Evolutionary conservation across 1,284 basidiomycete species (phyloP).

Genomic region (Puccinia polysora): DNA sequence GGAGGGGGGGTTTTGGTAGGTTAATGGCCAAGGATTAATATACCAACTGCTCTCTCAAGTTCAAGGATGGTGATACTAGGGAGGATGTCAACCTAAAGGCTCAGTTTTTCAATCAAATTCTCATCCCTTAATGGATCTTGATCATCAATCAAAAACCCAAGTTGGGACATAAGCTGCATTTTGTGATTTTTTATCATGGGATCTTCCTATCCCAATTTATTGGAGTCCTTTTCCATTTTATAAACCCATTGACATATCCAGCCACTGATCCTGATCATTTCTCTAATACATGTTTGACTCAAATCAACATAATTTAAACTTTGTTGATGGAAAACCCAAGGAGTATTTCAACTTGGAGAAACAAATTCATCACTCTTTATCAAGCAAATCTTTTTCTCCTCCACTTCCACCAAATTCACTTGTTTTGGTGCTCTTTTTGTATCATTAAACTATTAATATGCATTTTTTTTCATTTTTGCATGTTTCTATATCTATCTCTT

Average conservation of each 20-base stretch:
- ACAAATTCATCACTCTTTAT: too few relatives aligned
- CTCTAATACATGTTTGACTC: slow-evolving; percentile 20
- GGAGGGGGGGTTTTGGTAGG: not conserved
- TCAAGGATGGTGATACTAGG: slow-evolving; percentile 17
- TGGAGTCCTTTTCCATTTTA: not conserved
- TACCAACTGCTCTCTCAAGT: not conserved
- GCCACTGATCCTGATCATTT: slow-evolving; percentile 6
- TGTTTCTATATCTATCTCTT: too few relatives aligned
- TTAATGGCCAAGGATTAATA: slow-evolving; percentile 4
- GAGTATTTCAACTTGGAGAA: not conserved
- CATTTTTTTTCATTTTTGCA: too few relatives aligned
- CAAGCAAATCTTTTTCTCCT: too few relatives aligned
- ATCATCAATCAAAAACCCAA: not conserved
- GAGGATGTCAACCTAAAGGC: not conserved
- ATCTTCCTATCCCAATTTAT: slow-evolving; percentile 25
- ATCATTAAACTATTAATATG: too few relatives aligned
- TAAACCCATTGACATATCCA: not conserved
- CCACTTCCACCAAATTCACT: too few relatives aligned
- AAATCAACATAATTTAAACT: slow-evolving; percentile 7
- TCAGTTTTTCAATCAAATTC: not conserved
- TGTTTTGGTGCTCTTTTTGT: too few relatives aligned
- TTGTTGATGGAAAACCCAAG: not conserved
- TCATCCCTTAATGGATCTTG: slow-evolving; percentile 1
- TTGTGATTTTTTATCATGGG: slow-evolving; percentile 21
- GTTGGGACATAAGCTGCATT: not conserved